Evolutionary conservation across 768 basidiomycete species (phyloP).

Genomic region (Tylopilus subfusipes): DNA sequence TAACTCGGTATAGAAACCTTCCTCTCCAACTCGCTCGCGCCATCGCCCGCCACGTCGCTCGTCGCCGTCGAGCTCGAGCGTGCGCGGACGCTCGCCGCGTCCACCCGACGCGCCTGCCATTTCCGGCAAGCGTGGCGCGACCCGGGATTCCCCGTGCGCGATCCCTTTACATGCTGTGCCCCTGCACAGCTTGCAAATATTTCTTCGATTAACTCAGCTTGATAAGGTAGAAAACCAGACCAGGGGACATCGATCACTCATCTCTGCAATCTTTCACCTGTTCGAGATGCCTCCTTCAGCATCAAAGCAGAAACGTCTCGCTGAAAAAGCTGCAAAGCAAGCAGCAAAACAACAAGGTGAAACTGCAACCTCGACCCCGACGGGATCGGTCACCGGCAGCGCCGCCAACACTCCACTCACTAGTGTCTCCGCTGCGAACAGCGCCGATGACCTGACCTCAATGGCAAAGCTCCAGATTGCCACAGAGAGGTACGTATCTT

Average conservation of each 20-base stretch:
- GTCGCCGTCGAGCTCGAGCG: too few species aligned
- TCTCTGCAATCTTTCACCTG: conserved; percentile 2
- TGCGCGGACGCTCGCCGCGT: too few species aligned
- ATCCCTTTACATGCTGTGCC: too few species aligned
- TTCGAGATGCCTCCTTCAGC: conserved; percentile 68
- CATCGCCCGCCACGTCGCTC: too few species aligned
- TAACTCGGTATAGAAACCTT: too few species aligned
- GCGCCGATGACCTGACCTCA: conserved; percentile 71
- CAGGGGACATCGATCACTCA: conserved; percentile 27
- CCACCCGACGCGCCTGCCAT: too few species aligned
- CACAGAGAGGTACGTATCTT: conserved; percentile 70
- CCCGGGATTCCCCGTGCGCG: too few species aligned
- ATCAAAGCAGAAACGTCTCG: conserved; percentile 90
- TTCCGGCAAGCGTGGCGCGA: too few species aligned
- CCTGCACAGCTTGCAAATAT: too few species aligned
- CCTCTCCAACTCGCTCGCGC: too few species aligned
- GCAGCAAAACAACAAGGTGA: conserved; percentile 51
- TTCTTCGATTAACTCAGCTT: too few species aligned
- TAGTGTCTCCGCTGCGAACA: conserved; percentile 72
- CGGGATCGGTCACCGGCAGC: conserved; percentile 64
- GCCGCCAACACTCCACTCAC: conserved; percentile 77
- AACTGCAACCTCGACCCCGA: conserved; percentile 50
- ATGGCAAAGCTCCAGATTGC: conserved; percentile 91
- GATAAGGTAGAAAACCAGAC: conserved; percentile 14
- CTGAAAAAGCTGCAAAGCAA: conserved; percentile 88